Percentiles rank a stretch among this genome's conserved stretches.
Conservation (phyloP, 345 rosid species). For the Trapa bicornis region DNA sequence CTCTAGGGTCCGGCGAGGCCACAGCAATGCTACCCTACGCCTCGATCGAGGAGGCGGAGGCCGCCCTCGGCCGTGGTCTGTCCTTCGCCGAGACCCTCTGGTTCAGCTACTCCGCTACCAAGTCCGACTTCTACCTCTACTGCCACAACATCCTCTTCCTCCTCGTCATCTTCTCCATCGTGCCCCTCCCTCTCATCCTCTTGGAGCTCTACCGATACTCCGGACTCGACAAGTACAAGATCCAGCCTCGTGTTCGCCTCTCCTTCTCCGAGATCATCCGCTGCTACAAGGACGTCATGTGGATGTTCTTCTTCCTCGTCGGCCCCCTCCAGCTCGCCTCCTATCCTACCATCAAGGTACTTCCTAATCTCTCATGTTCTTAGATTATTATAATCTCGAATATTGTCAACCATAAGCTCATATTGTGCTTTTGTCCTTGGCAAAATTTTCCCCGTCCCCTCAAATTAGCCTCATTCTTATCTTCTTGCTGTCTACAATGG, state of each 20-base stretch:
- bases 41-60: constrained; percentile 47
- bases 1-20: background rate
- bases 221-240: constrained; percentile 55
- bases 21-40: constrained; percentile 57
- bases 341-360: constrained; percentile 68
- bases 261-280: constrained; percentile 42
- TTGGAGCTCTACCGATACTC: constrained; percentile 37
- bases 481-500: no score
- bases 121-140: constrained; percentile 71
- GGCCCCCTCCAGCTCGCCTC: constrained; percentile 75
- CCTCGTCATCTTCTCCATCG: constrained; percentile 55
- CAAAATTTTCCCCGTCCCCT: no score
- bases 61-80: constrained; percentile 63
- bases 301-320: constrained; percentile 60
- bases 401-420: background rate
- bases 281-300: constrained; percentile 78
- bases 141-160: constrained; percentile 70
- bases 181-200: constrained; percentile 56
- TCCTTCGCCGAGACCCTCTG: constrained; percentile 56
- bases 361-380: background rate
- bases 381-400: background rate
- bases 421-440: background rate
- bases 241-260: constrained; percentile 69
- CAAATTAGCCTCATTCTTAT: no score
- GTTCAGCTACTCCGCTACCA: constrained; percentile 70